Conservation (phyloP, 768 basidiomycete genomes). For the Auricularia auricula-judae region DNA sequence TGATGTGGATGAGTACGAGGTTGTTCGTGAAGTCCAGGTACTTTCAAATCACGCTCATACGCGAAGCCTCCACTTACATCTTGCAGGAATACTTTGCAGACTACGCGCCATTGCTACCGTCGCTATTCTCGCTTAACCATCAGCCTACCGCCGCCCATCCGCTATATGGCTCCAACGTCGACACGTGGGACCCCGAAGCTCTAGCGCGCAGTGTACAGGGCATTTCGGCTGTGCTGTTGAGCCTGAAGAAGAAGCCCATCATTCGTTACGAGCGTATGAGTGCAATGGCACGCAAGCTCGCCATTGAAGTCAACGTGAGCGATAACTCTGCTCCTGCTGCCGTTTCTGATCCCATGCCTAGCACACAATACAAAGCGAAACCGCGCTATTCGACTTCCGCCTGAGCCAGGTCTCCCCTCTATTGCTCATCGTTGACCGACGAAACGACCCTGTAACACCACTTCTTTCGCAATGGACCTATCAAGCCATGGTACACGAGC, state of each 20-base stretch:
- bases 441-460: slow-evolving; percentile 96
- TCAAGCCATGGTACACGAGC: slow-evolving; percentile 98
- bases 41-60: background rate
- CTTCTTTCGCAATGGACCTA: slow-evolving; percentile 98
- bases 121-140: slow-evolving; percentile 79
- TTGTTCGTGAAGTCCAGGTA: slow-evolving; percentile 95
- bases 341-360: slow-evolving; percentile 20
- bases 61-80: no score
- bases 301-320: slow-evolving; percentile 70
- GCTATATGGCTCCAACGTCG: slow-evolving; percentile 61
- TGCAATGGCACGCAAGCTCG: slow-evolving; percentile 82
- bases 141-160: slow-evolving; percentile 49
- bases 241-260: slow-evolving; percentile 90
- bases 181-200: slow-evolving; percentile 62
- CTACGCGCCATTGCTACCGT: slow-evolving; percentile 79
- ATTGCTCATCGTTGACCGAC: slow-evolving; percentile 83
- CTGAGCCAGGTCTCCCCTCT: slow-evolving; percentile 80
- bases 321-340: background rate
- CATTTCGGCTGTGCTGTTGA: slow-evolving; percentile 76
- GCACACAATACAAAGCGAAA: slow-evolving; percentile 73
- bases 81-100: slow-evolving; percentile 94
- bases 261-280: slow-evolving; percentile 94
- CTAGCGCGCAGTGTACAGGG: slow-evolving; percentile 73
- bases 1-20: slow-evolving; percentile 90
- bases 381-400: slow-evolving; percentile 84